Evolutionary conservation across 2,329 filamentous ascomycete species (phyloP).

Genomic region (Macrophomina tecta): DNA sequence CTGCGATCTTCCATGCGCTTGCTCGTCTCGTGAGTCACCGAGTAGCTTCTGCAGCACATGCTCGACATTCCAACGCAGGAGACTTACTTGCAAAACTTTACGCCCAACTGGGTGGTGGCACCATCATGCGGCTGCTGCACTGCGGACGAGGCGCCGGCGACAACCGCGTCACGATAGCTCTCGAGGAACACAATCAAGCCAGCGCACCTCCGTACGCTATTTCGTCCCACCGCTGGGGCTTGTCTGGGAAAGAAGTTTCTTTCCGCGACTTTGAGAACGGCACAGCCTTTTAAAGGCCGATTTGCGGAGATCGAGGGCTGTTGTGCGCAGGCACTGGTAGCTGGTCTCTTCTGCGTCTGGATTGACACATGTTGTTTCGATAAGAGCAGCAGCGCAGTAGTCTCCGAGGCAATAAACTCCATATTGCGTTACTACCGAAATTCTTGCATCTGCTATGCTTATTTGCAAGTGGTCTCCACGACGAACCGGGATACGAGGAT

Average conservation of each 20-base stretch:
- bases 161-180: too few relatives aligned
- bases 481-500: not conserved
- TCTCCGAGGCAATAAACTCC: constrained; percentile 33
- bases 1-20: too few relatives aligned
- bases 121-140: too few relatives aligned
- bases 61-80: too few relatives aligned
- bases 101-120: too few relatives aligned
- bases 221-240: constrained; percentile 26
- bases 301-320: not conserved
- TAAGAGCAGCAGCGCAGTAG: constrained; percentile 31
- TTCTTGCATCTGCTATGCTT: constrained; percentile 30
- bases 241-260: constrained; percentile 14
- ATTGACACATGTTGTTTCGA: constrained; percentile 34
- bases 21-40: too few relatives aligned
- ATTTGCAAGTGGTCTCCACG: constrained; percentile 28
- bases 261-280: constrained; percentile 12
- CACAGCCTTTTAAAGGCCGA: not conserved
- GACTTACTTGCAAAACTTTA: too few relatives aligned
- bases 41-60: too few relatives aligned
- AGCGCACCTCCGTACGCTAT: constrained; percentile 18
- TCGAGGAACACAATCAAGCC: too few relatives aligned
- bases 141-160: too few relatives aligned
- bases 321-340: constrained; percentile 18
- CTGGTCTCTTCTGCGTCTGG: constrained; percentile 34
- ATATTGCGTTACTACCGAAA: constrained; percentile 33